A percentile compares a stretch with the other conserved stretches of the same genome.
phyloP scores from a whole-genome alignment of 1,284 basidiomycete species.

The Lentinula novae-zelandiae region DNA sequence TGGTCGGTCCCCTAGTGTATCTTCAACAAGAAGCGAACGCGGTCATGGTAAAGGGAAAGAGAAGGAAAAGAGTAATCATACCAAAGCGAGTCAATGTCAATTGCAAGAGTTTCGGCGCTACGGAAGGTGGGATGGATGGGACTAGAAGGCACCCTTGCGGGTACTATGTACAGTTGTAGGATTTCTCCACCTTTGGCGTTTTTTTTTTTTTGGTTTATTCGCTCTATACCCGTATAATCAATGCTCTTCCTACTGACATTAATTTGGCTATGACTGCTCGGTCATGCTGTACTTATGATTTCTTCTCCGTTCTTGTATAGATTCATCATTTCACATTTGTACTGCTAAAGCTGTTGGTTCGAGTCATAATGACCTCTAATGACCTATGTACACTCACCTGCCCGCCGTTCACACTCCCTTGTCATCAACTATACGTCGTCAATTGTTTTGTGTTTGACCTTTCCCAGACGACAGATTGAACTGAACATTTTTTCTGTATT shows the following conservation, averaged over 20 bases:
- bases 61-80: constrained; percentile 53
- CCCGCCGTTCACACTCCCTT: background rate
- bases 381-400: too few species aligned
- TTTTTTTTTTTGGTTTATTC: background rate
- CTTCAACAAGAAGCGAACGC: constrained; percentile 43
- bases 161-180: background rate
- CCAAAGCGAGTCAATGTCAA: constrained; percentile 60
- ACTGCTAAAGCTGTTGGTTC: background rate
- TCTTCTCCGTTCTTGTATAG: background rate
- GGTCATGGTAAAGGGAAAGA: constrained; percentile 50
- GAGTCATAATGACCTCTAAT: background rate
- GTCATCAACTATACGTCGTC: background rate
- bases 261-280: background rate
- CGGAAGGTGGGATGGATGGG: constrained; percentile 86
- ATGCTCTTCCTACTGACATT: background rate
- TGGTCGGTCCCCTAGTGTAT: constrained; percentile 46
- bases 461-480: constrained; percentile 77
- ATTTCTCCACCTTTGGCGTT: background rate
- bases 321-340: background rate
- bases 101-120: constrained; percentile 75
- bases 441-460: background rate
- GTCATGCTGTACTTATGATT: constrained; percentile 8
- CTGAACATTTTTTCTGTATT: constrained; percentile 83
- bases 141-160: constrained; percentile 23
- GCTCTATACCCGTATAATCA: background rate